A percentile compares a stretch with the other conserved stretches of the same genome.
These are phyloP conservation scores for Penicillium sp. DNA, from an alignment of 2,329 filamentous ascomycete genomes.

Conservation along the genomic window DNA sequence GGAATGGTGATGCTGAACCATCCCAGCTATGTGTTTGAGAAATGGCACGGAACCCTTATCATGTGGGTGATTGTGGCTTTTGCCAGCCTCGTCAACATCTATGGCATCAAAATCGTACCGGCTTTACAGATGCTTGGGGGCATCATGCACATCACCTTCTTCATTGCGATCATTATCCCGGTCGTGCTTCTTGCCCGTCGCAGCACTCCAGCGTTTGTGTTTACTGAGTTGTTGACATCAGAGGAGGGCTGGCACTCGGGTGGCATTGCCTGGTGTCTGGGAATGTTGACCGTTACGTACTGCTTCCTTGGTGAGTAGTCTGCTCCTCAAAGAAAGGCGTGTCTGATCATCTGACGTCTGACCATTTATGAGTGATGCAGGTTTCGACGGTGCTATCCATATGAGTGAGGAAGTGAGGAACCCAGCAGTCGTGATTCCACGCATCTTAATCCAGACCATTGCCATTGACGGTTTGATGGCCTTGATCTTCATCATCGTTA, in stretches of 20 bases:
- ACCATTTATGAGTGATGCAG: slow-evolving; percentile 19
- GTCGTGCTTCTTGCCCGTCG: slow-evolving; percentile 35
- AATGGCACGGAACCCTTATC: slow-evolving; percentile 43
- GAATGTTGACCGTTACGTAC: slow-evolving; percentile 31
- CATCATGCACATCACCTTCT: slow-evolving; percentile 35
- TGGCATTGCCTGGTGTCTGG: slow-evolving; percentile 48
- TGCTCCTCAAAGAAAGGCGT: background rate
- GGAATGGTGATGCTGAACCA: slow-evolving; percentile 27
- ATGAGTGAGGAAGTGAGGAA: slow-evolving; percentile 49
- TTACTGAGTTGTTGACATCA: slow-evolving; percentile 45
- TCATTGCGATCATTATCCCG: slow-evolving; percentile 39
- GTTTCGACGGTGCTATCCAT: slow-evolving; percentile 50
- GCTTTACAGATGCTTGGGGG: slow-evolving; percentile 27
- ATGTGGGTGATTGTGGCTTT: slow-evolving; percentile 36
- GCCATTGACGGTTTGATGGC: slow-evolving; percentile 45
- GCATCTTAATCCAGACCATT: slow-evolving; percentile 46
- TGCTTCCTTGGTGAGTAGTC: slow-evolving; percentile 24
- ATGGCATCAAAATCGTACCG: slow-evolving; percentile 30
- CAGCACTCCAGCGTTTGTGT: slow-evolving; percentile 40
- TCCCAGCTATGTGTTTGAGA: slow-evolving; percentile 30
- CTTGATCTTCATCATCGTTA: slow-evolving; percentile 42
- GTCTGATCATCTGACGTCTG: background rate
- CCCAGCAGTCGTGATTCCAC: slow-evolving; percentile 47
- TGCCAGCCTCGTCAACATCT: slow-evolving; percentile 36
- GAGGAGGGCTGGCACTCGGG: slow-evolving; percentile 45